Conservation (phyloP, 2,329 filamentous ascomycete species). For the Talaromyces sp. region DNA sequence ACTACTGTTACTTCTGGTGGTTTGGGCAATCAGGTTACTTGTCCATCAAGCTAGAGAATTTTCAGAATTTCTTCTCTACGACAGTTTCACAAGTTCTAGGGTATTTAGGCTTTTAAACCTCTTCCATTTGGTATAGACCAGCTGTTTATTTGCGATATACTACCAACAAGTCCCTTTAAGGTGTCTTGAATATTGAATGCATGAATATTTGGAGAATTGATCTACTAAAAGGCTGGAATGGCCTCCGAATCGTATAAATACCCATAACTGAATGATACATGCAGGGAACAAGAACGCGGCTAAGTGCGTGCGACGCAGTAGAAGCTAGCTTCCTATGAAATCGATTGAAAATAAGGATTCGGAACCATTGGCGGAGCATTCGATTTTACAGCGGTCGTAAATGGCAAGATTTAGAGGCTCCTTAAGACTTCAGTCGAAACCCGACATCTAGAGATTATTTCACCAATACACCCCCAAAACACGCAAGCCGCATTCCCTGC, state of each 20-base stretch:
- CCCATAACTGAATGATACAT: no score
- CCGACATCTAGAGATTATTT: no score
- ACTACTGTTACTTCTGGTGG: not conserved
- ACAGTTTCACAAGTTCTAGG: not conserved
- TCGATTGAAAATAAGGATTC: no score
- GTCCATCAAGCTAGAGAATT: not conserved
- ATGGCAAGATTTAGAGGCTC: no score
- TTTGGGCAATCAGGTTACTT: not conserved
- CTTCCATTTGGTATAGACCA: not conserved
- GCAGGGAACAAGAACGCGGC: no score
- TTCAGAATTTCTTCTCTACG: not conserved
- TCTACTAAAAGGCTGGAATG: not conserved
- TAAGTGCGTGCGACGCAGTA: no score
- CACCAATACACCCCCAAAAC: slow-evolving; percentile 12
- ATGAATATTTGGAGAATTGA: not conserved
- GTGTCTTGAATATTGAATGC: not conserved
- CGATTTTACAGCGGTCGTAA: no score
- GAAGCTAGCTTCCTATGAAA: no score
- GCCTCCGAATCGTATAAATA: no score
- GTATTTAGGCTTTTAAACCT: not conserved
- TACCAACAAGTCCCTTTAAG: not conserved
- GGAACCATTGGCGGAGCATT: no score
- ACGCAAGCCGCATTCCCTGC: slow-evolving; percentile 10
- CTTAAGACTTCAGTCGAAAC: no score
- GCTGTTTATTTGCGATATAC: not conserved